Base-by-base conservation (phyloP, 2,329 filamentous ascomycete genomes). In the Fusarium globosum region DNA sequence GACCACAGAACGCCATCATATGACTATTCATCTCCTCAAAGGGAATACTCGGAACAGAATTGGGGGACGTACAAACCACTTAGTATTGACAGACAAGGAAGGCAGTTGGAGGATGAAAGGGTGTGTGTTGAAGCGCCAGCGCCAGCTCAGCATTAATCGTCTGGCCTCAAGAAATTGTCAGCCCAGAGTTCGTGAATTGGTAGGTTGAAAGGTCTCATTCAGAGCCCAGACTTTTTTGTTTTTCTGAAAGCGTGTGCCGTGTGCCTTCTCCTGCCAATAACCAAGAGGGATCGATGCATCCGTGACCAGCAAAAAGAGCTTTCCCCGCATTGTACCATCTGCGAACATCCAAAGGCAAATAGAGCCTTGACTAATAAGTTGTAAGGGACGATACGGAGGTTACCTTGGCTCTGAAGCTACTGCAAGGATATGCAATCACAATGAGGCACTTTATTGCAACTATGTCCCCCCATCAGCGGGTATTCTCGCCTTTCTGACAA, bases 241-340 rank as follows among this genome's bases (percentile, higher is more conserved):
- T 70, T 46, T 42, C 38, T 61, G 52, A 69, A 64, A 72, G 60
- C 59, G 69, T 59, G 70, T 67, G 70, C 61, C 70, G 46, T 61
- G 70, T 71, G 70, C 55, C 70, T 45, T 66, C 53, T 67, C 58
- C 51, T 58, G 42, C 68, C 68, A 68, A 68, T 59, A 67, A 56
- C 42, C 62, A 43, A 48, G 30, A 48, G 56, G 30, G 41, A 52
- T 74, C 52, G 63, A 73, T 73, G 71, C 71, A 74, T 73, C 69
- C 51, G 71, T 73, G 71, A 73, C 71, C 71, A 39, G 59, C 61
- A 65, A 74, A 52, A 48, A 26, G 51, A 60, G 46, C 51, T 73
- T 73, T 74, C 71, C 71, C 71, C 71, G 71, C 71, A 73, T 73
- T 68, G 33, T 41, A 61, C 61, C 39, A 57, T 48, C 38, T 58